phyloP scores from a whole-genome alignment of 164 flowering plant species.

The Vitis rotundifolia region DNA sequence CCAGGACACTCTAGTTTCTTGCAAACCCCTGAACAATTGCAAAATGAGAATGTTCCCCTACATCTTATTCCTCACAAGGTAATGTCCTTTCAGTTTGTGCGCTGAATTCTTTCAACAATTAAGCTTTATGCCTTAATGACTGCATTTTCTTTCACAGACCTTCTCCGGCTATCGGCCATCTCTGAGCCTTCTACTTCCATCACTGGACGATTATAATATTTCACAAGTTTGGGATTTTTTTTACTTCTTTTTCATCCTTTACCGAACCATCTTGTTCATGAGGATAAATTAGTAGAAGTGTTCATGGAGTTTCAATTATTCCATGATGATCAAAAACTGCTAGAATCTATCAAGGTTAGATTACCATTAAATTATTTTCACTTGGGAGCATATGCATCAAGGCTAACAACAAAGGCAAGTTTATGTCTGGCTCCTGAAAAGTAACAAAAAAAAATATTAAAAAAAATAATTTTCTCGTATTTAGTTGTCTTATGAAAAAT shows the following conservation, averaged over 20 bases:
- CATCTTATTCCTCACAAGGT: conserved; percentile 94
- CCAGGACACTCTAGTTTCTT: conserved; percentile 48
- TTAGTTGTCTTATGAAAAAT: too few species aligned
- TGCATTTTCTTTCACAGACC: conserved; percentile 44
- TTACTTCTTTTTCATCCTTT: too few species aligned
- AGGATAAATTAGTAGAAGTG: too few species aligned
- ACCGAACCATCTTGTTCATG: too few species aligned
- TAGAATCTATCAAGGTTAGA: conserved; percentile 43
- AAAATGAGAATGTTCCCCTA: conserved; percentile 71
- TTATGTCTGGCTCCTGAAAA: too few species aligned
- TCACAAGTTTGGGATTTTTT: conserved; percentile 64
- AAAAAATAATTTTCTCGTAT: too few species aligned
- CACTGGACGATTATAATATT: conserved; percentile 76
- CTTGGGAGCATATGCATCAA: too few species aligned
- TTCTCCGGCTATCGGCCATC: conserved; percentile 96
- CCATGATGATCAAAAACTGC: conserved; percentile 37
- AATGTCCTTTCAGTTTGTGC: conserved; percentile 15
- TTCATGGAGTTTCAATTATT: not conserved
- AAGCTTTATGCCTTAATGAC: conserved; percentile 8
- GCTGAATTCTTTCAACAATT: not conserved
- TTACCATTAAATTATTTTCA: not conserved
- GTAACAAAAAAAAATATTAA: too few species aligned
- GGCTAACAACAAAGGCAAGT: too few species aligned
- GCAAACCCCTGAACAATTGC: conserved; percentile 79
- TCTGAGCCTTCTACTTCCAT: conserved; percentile 85